These are phyloP conservation scores for Cyberlindnera japonica DNA, from an alignment of 805 yeast genomes.

Conservation along the genomic window DNA sequence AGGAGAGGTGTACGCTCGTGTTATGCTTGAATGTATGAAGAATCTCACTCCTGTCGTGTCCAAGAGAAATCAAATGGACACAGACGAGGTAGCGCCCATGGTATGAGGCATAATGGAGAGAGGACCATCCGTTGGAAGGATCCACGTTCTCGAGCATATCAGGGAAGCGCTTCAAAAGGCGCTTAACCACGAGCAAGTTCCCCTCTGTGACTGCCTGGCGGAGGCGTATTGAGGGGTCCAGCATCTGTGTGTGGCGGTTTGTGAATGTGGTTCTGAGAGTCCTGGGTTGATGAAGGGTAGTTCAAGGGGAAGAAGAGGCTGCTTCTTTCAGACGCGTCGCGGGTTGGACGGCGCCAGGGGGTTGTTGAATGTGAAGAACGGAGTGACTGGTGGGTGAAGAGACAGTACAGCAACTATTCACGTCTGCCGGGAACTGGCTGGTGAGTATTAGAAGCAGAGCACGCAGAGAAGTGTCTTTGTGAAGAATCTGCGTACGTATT, in stretches of 20 bases:
- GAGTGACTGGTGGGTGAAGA: background rate
- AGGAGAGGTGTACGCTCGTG: constrained; percentile 70
- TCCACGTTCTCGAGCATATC: constrained; percentile 66
- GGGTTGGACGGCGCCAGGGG: background rate
- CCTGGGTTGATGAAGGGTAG: background rate
- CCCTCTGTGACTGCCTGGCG: constrained; percentile 65
- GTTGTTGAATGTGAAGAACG: background rate
- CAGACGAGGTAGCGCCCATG: constrained; percentile 70
- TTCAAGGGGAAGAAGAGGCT: no score
- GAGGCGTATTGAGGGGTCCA: constrained; percentile 62
- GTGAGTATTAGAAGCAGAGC: no score
- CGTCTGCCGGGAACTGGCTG: background rate
- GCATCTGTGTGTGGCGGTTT: constrained; percentile 33
- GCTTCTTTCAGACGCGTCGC: constrained; percentile 1
- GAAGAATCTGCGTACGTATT: no score
- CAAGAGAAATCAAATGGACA: constrained; percentile 50
- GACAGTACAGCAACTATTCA: background rate
- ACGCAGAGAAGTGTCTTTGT: no score
- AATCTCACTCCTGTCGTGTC: constrained; percentile 51
- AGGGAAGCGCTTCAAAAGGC: constrained; percentile 66
- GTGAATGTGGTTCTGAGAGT: background rate
- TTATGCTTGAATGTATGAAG: constrained; percentile 51
- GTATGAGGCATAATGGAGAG: constrained; percentile 75
- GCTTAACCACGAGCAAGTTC: constrained; percentile 56
- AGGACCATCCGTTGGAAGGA: constrained; percentile 75